These are phyloP conservation scores for Vigna unguiculata DNA, from an alignment of 306 rosid genomes.

Conservation along the genomic window DNA sequence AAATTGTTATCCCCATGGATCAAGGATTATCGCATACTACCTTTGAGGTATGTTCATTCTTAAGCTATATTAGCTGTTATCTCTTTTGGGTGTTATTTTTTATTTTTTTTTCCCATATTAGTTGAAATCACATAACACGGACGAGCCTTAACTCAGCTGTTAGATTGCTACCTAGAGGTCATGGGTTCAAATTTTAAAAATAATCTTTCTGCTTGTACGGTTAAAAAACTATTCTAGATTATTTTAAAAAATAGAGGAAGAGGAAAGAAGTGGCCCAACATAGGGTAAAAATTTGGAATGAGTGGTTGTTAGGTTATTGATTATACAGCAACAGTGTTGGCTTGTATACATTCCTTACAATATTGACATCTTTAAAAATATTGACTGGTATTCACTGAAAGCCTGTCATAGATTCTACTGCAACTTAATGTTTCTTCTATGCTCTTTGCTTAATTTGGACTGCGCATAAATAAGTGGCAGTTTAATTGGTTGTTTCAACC, in stretches of 20 bases:
- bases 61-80: conserved; percentile 6
- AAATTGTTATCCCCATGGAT: conserved; percentile 50
- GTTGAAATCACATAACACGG: not conserved
- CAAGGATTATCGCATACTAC: conserved; percentile 46
- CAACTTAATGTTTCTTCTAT: not conserved
- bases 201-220: not conserved
- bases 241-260: not conserved
- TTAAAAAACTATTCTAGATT: conserved; percentile 21
- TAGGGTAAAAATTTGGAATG: not conserved
- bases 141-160: not conserved
- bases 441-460: conserved; percentile 31
- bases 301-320: conserved; percentile 24
- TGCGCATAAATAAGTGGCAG: conserved; percentile 7
- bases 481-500: not conserved
- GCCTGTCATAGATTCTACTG: conserved; percentile 7
- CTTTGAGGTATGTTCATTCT: conserved; percentile 66
- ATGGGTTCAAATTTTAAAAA: not conserved
- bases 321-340: not conserved
- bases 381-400: conserved; percentile 1
- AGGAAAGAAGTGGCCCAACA: not conserved
- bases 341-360: not conserved
- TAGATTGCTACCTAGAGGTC: not conserved
- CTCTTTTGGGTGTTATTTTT: not conserved
- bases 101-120: not conserved
- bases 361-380: not conserved